Base-by-base conservation (phyloP, 192 early-diverging fungal genomes). In the Coemansia sp. region DNA sequence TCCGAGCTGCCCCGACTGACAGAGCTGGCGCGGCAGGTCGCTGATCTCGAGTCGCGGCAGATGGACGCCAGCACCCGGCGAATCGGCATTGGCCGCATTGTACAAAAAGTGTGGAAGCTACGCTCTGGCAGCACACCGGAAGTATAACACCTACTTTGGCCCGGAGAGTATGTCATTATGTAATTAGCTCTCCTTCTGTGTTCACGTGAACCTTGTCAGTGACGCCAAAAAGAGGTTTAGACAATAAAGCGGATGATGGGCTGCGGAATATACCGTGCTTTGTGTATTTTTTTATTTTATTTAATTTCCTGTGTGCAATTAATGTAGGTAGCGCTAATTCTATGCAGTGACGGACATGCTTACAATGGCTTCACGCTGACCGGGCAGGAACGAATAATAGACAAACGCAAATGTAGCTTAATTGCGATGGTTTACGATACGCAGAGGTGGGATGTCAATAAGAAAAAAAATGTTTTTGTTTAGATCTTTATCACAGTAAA, bases 51-150 rank as follows among this genome's bases (percentile, higher is more conserved):
- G 62, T 62, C 72, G 13, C 48, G 59, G 9, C 67, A 65, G 45
- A 53, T 66, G 24, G 42, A 62, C n/a, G 27, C 35, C 24, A 50
- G 61, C 29, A 40, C 57, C 3, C 70, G 59, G 36, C 71, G 66
- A 29, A 59, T 69, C 1, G 79, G 79, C 17, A 68, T 82, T 27
- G 79, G 79, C 3, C 79, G 72, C n/a, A 57, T 71, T 72, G 75
- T 74, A 48, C 79, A 77, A 56, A 82, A 74, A 63, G 37, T 74
- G 24, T 82, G 79, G 79, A 70, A 50, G 42, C 72, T 82, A 24
- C 59, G 59, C 19, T n/a, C 39, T 57, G 56, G 31, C 27, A 62
- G 11, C 59, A 60, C 36, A 36, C 10, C n/a, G 10, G 59, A 14
- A 8, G 17, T 17, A n/a, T 60, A 60, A 19, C 59, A n/a, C 3